phyloP scores from a whole-genome alignment of 208 protist genomes.

The Wallacemonas sp. region DNA sequence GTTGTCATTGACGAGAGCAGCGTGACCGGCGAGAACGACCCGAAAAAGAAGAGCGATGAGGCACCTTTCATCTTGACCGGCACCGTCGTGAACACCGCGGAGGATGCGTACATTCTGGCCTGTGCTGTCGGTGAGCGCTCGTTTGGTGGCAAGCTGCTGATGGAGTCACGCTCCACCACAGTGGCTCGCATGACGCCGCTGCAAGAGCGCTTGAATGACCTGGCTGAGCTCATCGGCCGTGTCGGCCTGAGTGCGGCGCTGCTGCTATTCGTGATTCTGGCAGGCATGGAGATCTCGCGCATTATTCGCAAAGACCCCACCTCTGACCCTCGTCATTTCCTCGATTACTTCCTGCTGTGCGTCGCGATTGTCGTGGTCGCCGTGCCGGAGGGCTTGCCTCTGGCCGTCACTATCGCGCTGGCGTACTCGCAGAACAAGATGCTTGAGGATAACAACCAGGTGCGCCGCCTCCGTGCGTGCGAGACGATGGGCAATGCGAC shows the following conservation, averaged over 20 bases:
- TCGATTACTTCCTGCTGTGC: conserved; percentile 89
- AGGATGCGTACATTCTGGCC: conserved; percentile 88
- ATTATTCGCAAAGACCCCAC: conserved; percentile 27
- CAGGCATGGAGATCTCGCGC: conserved; percentile 45
- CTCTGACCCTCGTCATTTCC: conserved; percentile 39
- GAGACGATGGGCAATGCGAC: conserved; percentile 98
- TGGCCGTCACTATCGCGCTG: conserved; percentile 98
- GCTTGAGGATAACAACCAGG: conserved; percentile 98
- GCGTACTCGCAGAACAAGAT: conserved; percentile 98
- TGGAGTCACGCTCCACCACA: conserved; percentile 59
- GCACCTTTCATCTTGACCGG: conserved; percentile 89
- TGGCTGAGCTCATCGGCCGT: conserved; percentile 92
- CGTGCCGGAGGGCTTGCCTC: conserved; percentile 97
- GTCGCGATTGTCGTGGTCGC: conserved; percentile 98
- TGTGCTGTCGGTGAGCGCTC: conserved; percentile 92
- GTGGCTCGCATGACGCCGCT: conserved; percentile 88
- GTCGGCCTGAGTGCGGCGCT: conserved; percentile 76
- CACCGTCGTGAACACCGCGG: conserved; percentile 86
- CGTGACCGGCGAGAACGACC: conserved; percentile 94
- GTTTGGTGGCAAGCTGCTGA: conserved; percentile 89
- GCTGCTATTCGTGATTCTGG: conserved; percentile 65
- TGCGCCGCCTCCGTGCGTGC: conserved; percentile 95
- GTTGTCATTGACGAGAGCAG: conserved; percentile 91
- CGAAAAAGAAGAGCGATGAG: conserved; percentile 69
- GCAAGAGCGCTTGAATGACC: conserved; percentile 90